A percentile compares a stretch with the other conserved stretches of the same genome.
These are phyloP conservation scores for Anthracocystis walkeri DNA, from an alignment of 1,284 basidiomycete genomes.

Conservation along the genomic window DNA sequence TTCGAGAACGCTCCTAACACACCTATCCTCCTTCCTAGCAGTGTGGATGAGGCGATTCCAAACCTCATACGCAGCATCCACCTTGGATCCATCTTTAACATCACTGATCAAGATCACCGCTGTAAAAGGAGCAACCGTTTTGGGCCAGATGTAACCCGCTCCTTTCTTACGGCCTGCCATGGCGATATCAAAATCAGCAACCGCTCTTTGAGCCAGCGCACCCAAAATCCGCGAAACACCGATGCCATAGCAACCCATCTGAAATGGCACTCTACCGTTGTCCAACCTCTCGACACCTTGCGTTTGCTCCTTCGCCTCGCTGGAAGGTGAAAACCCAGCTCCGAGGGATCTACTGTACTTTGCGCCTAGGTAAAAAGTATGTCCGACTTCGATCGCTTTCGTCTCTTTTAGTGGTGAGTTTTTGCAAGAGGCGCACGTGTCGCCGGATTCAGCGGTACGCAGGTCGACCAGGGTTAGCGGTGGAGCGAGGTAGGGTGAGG, in stretches of 20 bases:
- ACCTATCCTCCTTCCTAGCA: not conserved
- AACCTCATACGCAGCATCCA: slow-evolving; percentile 8
- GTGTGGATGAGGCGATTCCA: not conserved
- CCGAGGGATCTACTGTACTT: slow-evolving; percentile 66
- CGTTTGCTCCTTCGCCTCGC: not conserved
- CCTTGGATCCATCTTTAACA: slow-evolving; percentile 8
- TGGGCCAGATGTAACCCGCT: slow-evolving; percentile 63
- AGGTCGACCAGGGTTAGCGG: slow-evolving; percentile 41
- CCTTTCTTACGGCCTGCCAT: not conserved
- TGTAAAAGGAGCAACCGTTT: slow-evolving; percentile 57
- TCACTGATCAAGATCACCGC: slow-evolving; percentile 30
- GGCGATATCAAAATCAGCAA: slow-evolving; percentile 12
- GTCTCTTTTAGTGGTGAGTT: slow-evolving; percentile 43
- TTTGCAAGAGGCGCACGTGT: slow-evolving; percentile 59
- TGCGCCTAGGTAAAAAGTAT: slow-evolving; percentile 70
- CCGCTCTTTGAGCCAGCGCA: slow-evolving; percentile 61
- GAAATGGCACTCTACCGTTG: slow-evolving; percentile 53
- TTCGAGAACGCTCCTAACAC: slow-evolving; percentile 7
- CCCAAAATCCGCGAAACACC: slow-evolving; percentile 69
- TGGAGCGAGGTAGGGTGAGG: slow-evolving; percentile 13
- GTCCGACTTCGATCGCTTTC: slow-evolving; percentile 69
- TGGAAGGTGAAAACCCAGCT: slow-evolving; percentile 38
- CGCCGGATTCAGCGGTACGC: slow-evolving; percentile 42
- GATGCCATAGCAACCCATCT: slow-evolving; percentile 71
- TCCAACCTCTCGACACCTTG: slow-evolving; percentile 10